Evolutionary conservation across 441 rosid species (phyloP).

Genomic region (Mallotus repandus): DNA sequence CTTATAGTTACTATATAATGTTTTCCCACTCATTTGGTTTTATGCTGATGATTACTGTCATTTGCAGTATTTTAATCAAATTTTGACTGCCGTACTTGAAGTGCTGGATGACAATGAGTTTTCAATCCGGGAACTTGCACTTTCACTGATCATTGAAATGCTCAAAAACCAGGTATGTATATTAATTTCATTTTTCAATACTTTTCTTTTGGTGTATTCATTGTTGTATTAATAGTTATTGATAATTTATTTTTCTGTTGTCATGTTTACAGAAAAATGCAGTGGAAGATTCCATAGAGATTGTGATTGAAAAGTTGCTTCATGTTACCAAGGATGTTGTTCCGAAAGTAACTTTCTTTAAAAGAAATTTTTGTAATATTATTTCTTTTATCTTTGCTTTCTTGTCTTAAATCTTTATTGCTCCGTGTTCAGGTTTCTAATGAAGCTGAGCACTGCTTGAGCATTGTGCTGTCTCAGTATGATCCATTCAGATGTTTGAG

Average conservation of each 20-base stretch:
- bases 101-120: slow-evolving; percentile 78
- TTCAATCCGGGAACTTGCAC: slow-evolving; percentile 70
- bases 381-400: slow-evolving; percentile 10
- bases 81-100: slow-evolving; percentile 94
- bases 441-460: slow-evolving; percentile 92
- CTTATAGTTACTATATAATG: slow-evolving; percentile 10
- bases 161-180: slow-evolving; percentile 74
- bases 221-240: slow-evolving; percentile 8
- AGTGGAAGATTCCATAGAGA: slow-evolving; percentile 88
- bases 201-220: not conserved
- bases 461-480: slow-evolving; percentile 64
- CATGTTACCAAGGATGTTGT: slow-evolving; percentile 62
- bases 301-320: slow-evolving; percentile 86
- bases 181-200: not conserved
- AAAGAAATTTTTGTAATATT: not conserved
- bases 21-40: not conserved
- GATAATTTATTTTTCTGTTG: not conserved
- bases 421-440: slow-evolving; percentile 56
- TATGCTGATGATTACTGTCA: slow-evolving; percentile 25
- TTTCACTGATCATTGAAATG: slow-evolving; percentile 79
- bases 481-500: slow-evolving; percentile 96
- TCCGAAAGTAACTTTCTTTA: slow-evolving; percentile 51
- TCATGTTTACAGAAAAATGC: slow-evolving; percentile 60
- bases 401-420: slow-evolving; percentile 21
- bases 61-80: slow-evolving; percentile 95